These are phyloP conservation scores for Pestalotiopsis sp. DNA, from an alignment of 2,329 filamentous ascomycete genomes.

Conservation along the genomic window DNA sequence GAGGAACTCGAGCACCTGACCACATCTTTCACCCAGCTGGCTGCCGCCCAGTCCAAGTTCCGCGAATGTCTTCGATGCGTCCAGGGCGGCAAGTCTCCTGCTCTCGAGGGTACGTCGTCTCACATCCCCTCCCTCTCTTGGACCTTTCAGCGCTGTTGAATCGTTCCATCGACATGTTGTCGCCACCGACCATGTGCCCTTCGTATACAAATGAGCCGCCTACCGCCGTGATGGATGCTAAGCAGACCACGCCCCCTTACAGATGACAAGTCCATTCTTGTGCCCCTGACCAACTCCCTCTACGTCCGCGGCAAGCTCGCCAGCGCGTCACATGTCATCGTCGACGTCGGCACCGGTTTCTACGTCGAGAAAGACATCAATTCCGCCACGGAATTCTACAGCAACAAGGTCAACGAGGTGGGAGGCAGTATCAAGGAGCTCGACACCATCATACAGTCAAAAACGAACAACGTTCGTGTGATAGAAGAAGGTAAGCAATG, in stretches of 20 bases:
- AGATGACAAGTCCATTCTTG: constrained; percentile 65
- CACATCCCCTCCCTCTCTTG: not conserved
- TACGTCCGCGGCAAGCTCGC: constrained; percentile 86
- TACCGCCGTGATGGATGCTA: not conserved
- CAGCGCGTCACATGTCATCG: constrained; percentile 74
- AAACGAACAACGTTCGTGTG: constrained; percentile 80
- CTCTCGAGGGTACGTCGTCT: constrained; percentile 26
- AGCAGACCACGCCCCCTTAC: not conserved
- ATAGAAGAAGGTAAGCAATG: constrained; percentile 76
- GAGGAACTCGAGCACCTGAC: constrained; percentile 95
- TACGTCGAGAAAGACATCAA: constrained; percentile 58
- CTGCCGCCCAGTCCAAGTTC: constrained; percentile 89
- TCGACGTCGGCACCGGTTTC: constrained; percentile 93
- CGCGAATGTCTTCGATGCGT: constrained; percentile 84
- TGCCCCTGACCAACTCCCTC: constrained; percentile 92
- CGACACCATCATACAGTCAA: constrained; percentile 60
- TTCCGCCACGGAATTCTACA: constrained; percentile 57
- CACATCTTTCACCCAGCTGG: constrained; percentile 83
- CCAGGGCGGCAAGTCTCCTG: constrained; percentile 50
- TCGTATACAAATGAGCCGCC: too few species aligned
- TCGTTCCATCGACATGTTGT: too few species aligned
- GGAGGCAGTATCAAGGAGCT: constrained; percentile 55
- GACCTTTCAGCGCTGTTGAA: too few species aligned
- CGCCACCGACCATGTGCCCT: too few species aligned
- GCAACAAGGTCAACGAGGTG: constrained; percentile 55